Conservation (phyloP, 768 basidiomycete species). For the Lentinula detonsa region DNA sequence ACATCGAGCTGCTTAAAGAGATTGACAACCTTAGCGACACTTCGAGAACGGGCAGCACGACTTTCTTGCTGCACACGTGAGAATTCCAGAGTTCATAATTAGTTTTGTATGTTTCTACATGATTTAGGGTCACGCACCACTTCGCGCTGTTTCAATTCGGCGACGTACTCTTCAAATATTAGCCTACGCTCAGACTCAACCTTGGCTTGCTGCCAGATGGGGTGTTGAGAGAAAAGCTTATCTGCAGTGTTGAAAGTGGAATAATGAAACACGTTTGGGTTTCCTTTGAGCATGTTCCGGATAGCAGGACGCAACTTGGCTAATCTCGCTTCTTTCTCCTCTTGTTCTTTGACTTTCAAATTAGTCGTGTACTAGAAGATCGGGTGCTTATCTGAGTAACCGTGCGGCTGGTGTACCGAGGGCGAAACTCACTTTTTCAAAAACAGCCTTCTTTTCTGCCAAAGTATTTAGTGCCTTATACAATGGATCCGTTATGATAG, state of each 20-base stretch:
- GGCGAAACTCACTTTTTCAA: conserved; percentile 70
- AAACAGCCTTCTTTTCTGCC: conserved; percentile 90
- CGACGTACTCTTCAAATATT: conserved; percentile 89
- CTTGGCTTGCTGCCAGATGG: conserved; percentile 86
- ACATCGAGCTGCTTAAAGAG: conserved; percentile 86
- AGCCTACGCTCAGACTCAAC: conserved; percentile 80
- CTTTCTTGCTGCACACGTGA: conserved; percentile 58
- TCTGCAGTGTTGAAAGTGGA: conserved; percentile 89
- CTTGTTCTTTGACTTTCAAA: conserved; percentile 75
- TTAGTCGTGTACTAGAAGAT: conserved; percentile 63
- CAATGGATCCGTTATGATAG: conserved; percentile 95
- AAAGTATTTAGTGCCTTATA: conserved; percentile 92
- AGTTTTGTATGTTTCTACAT: background rate
- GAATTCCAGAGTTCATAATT: background rate
- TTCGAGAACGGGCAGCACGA: conserved; percentile 68
- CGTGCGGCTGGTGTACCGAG: background rate
- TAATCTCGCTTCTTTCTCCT: conserved; percentile 79
- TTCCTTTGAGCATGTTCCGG: conserved; percentile 80
- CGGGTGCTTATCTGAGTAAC: background rate
- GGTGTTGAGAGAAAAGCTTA: conserved; percentile 78
- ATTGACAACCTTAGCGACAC: conserved; percentile 75
- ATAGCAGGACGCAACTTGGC: conserved; percentile 83
- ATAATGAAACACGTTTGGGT: conserved; percentile 86
- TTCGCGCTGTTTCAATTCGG: conserved; percentile 82
- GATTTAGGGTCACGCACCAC: conserved; percentile 49